Percentiles rank a stretch among this genome's conserved stretches.
Conservation (phyloP, 495 filamentous ascomycete genomes). For the Talaromyces borbonicus region DNA sequence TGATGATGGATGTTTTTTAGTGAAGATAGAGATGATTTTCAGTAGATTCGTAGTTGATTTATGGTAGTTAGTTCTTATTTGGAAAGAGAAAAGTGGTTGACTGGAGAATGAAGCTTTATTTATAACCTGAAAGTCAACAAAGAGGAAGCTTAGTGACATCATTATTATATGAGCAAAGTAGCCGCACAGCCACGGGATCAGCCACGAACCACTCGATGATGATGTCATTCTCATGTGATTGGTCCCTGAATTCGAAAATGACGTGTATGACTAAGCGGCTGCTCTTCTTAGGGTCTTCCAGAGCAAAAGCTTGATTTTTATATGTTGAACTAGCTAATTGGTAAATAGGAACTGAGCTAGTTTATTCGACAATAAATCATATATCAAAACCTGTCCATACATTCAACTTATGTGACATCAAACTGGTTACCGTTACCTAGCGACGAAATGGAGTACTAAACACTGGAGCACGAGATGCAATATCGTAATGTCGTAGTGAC, state of each 20-base stretch:
- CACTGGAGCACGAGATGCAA: not conserved
- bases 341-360: no score
- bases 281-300: no score
- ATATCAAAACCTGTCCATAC: not conserved
- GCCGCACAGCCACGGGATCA: not conserved
- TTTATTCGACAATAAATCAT: no score
- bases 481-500: not conserved
- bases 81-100: no score
- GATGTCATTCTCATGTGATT: not conserved
- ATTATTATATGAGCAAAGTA: not conserved
- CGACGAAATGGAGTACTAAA: conserved; percentile 2
- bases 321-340: no score
- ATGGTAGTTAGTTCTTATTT: no score
- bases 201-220: not conserved
- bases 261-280: no score
- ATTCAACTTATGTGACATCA: not conserved
- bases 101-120: not conserved
- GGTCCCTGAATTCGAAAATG: no score
- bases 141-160: no score
- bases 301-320: no score
- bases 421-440: not conserved
- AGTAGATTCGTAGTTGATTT: no score
- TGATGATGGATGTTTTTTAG: conserved; percentile 18
- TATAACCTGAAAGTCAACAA: not conserved
- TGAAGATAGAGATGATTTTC: no score